Evolutionary conservation across 2,329 filamentous ascomycete genomes (phyloP).

Genomic region (Aureobasidium sp.): DNA sequence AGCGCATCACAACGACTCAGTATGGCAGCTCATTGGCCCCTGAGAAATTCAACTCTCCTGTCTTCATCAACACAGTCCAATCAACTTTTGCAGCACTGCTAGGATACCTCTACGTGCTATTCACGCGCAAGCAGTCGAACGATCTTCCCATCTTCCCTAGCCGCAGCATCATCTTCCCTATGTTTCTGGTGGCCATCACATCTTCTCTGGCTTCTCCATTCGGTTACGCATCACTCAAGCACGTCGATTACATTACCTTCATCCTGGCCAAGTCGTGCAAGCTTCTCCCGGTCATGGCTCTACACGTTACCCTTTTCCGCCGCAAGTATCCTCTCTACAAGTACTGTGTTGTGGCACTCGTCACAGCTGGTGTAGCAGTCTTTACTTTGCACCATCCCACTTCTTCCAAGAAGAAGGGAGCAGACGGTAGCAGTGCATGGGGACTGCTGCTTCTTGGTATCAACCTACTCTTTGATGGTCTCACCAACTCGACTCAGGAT

Average conservation of each 20-base stretch:
- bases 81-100: conserved; percentile 79
- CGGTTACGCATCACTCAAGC: conserved; percentile 82
- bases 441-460: conserved; percentile 77
- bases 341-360: conserved; percentile 84
- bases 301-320: conserved; percentile 88
- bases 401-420: conserved; percentile 41
- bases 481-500: conserved; percentile 96
- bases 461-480: conserved; percentile 89
- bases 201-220: conserved; percentile 89
- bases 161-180: conserved; percentile 63
- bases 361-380: conserved; percentile 86
- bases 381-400: conserved; percentile 83
- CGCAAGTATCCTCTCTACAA: conserved; percentile 91
- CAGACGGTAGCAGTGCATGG: conserved; percentile 57
- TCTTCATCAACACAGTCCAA: conserved; percentile 95
- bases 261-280: conserved; percentile 98
- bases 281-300: conserved; percentile 94
- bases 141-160: conserved; percentile 67
- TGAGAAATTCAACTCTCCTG: conserved; percentile 81
- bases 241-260: conserved; percentile 98
- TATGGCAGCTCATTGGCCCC: conserved; percentile 59
- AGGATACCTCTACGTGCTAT: conserved; percentile 71
- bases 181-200: conserved; percentile 79
- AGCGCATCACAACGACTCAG: conserved; percentile 89
- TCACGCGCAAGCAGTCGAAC: conserved; percentile 43